Evolutionary conservation across 257 asterid species (phyloP).

Genomic region (Euphrasia confusa): DNA sequence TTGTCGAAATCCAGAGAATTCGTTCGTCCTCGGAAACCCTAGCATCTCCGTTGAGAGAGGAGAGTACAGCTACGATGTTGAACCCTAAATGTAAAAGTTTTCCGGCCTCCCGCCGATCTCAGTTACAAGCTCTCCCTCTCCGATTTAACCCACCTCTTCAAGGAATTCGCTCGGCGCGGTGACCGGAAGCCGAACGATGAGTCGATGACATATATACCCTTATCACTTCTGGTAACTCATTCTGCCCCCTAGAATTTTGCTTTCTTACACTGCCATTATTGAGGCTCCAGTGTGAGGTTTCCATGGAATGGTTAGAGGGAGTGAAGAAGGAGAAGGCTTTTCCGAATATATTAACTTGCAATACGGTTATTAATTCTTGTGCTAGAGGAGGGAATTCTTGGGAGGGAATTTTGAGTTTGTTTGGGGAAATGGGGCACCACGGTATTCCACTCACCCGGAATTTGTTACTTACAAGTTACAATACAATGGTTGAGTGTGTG

Average conservation of each 20-base stretch:
- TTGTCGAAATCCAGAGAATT: constrained; percentile 52
- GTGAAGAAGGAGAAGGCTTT: constrained; percentile 66
- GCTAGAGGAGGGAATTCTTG: constrained; percentile 89
- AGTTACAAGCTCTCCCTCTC: constrained; percentile 84
- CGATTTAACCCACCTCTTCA: constrained; percentile 67
- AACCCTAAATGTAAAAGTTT: constrained; percentile 88
- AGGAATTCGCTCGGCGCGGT: constrained; percentile 79
- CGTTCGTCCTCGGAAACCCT: constrained; percentile 75
- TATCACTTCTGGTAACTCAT: constrained; percentile 57
- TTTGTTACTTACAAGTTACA: constrained; percentile 83
- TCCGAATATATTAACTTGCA: constrained; percentile 84
- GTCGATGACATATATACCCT: constrained; percentile 73
- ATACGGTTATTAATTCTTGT: constrained; percentile 80
- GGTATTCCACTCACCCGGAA: constrained; percentile 73
- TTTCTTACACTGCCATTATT: constrained; percentile 75
- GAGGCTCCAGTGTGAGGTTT: constrained; percentile 76
- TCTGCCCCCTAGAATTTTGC: constrained; percentile 50
- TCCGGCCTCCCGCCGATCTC: constrained; percentile 89
- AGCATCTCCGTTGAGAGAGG: constrained; percentile 82
- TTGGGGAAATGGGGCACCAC: constrained; percentile 93
- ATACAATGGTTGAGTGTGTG: constrained; percentile 79
- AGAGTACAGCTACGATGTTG: constrained; percentile 86
- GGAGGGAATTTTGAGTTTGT: constrained; percentile 90
- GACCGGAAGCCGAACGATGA: constrained; percentile 97
- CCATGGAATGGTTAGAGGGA: constrained; percentile 52